Conservation (phyloP, 1,139 yeast species). For the Lodderomyces metapsilosis region DNA sequence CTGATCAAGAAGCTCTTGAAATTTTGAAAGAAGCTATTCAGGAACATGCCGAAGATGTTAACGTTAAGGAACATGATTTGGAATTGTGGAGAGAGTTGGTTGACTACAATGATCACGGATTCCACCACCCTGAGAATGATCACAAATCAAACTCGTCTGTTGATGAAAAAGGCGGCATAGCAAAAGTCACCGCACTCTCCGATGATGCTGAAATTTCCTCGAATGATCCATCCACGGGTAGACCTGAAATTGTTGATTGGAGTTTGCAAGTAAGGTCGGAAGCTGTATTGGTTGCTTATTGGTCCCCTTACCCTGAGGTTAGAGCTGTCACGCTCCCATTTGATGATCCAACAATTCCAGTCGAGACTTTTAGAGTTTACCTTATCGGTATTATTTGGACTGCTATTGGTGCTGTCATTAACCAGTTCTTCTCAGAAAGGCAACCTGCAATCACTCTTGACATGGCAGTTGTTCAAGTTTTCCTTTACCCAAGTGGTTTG, state of each 20-base stretch:
- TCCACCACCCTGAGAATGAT: background rate
- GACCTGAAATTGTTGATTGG: background rate
- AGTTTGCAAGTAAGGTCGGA: no score
- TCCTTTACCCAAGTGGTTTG: slow-evolving; percentile 24
- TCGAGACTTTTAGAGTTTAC: no score
- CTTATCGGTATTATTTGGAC: slow-evolving; percentile 56
- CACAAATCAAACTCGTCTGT: background rate
- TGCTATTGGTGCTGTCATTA: slow-evolving; percentile 54
- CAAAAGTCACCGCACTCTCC: slow-evolving; percentile 55
- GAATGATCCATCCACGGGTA: slow-evolving; percentile 41
- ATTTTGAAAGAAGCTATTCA: no score
- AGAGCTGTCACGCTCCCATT: no score
- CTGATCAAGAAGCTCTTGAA: no score
- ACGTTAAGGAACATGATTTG: slow-evolving; percentile 10
- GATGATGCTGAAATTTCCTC: slow-evolving; percentile 53
- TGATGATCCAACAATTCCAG: no score
- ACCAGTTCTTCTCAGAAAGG: slow-evolving; percentile 52
- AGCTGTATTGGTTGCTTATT: no score
- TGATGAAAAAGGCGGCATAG: slow-evolving; percentile 31
- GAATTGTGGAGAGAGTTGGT: slow-evolving; percentile 8
- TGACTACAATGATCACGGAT: background rate
- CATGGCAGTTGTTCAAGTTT: slow-evolving; percentile 33
- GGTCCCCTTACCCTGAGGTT: no score
- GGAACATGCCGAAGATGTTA: no score
- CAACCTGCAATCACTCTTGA: slow-evolving; percentile 48